Evolutionary conservation across 805 yeast species (phyloP), one percentile per base, ranked within the genome.

Genomic region (Myxozyma geophila): DNA sequence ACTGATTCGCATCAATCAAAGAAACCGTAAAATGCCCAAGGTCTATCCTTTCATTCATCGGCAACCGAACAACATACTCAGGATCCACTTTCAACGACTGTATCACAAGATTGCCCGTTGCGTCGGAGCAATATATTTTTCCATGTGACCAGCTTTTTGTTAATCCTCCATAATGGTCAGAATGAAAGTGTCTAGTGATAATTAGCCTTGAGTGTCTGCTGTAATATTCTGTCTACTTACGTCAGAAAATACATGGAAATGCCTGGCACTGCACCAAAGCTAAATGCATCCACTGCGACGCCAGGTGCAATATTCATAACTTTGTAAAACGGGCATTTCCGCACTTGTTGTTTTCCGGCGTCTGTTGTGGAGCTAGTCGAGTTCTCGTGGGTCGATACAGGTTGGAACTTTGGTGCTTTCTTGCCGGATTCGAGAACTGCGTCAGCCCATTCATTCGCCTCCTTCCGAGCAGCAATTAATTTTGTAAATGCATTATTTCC

Each of bases 91-190:
- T 83, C 70, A 88, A 85, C 68, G 85, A 82, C 53, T 81, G 72
- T 1, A 76, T 72, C 7, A 87, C 78, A 36, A 93, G 78, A 23
- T 81, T 78, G 0, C 84, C 85, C 0, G 98, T 92, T 2, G 87
- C 83, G 10, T 79, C 78, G 0, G 97, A 86, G 66, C 96, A 87
- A 69, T 86, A 90, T 2, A 95, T 85, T 7, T 78, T 78, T 0
- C 91, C 92, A 58, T 83, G 82, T 52, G 81, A 75, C 98, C 98
- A 95, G 23, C 81, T 79, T 70, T 88, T 89, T 2, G 86, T 77
- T 15, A 95, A 76, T 0, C 99, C 98, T 3, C 90, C 91, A 72
- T 95, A 95, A 74, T 95, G 99, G 74, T 95, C 99, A 0, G 96
- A 80, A 74, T 95, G 99, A 77, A 89, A 93, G 77, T 95, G 99